Evolutionary conservation across 345 rosid genomes (phyloP).

Genomic region (Gossypium raimondii): DNA sequence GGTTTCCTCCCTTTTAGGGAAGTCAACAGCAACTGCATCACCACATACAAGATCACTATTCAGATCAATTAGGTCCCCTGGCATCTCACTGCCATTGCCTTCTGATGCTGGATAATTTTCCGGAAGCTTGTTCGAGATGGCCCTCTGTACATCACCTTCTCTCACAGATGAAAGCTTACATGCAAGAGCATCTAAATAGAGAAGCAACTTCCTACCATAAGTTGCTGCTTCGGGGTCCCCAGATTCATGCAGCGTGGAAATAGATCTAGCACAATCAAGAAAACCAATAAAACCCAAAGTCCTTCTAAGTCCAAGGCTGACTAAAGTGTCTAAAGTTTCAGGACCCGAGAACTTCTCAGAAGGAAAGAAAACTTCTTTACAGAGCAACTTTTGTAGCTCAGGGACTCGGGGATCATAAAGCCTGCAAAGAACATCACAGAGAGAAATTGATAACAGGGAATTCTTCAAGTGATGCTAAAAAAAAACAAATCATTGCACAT

Average conservation of each 20-base stretch:
- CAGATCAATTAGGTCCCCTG: conserved; percentile 20
- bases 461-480: not conserved
- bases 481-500: not conserved
- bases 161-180: conserved; percentile 39
- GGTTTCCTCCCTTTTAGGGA: conserved; percentile 26
- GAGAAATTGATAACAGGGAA: conserved; percentile 12
- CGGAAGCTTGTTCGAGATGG: not conserved
- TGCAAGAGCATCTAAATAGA: conserved; percentile 56
- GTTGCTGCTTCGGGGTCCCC: conserved; percentile 46
- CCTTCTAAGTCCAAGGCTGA: conserved; percentile 67
- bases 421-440: conserved; percentile 48
- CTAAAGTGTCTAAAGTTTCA: conserved; percentile 64
- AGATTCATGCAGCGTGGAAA: conserved; percentile 56
- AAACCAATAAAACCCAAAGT: conserved; percentile 57
- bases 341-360: conserved; percentile 64
- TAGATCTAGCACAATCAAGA: conserved; percentile 82
- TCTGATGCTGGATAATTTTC: conserved; percentile 22
- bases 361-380: conserved; percentile 74
- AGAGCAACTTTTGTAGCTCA: conserved; percentile 59
- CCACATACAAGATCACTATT: conserved; percentile 15
- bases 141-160: conserved; percentile 4
- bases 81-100: conserved; percentile 32
- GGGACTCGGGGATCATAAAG: conserved; percentile 88
- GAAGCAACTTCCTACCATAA: conserved; percentile 57
- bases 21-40: conserved; percentile 27